phyloP scores from a whole-genome alignment of 345 rosid species.

The Linum usitatissimum region DNA sequence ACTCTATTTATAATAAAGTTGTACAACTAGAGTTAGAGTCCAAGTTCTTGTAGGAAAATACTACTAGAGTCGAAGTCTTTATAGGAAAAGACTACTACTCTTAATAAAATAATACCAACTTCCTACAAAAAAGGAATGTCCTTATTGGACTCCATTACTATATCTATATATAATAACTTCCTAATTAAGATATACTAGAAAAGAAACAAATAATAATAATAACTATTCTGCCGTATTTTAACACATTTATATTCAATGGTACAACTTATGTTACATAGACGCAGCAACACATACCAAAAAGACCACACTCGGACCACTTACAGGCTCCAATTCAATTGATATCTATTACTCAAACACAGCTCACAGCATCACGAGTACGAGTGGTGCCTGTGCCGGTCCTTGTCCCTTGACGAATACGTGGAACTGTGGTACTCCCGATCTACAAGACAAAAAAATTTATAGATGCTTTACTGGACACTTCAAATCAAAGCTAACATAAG shows the following conservation, averaged over 20 bases:
- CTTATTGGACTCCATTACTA: too few relatives aligned
- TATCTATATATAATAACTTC: too few relatives aligned
- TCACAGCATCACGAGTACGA: slow-evolving; percentile 14
- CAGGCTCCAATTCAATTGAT: neutral
- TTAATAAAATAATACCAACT: too few relatives aligned
- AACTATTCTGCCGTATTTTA: too few relatives aligned
- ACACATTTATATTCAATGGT: neutral
- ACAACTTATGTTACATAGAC: neutral
- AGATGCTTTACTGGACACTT: neutral
- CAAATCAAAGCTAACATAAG: neutral
- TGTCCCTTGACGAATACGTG: slow-evolving; percentile 53
- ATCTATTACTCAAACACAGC: neutral
- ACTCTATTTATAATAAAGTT: too few relatives aligned
- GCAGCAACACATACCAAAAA: neutral
- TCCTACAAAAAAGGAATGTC: too few relatives aligned
- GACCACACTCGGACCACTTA: neutral
- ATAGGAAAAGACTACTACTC: too few relatives aligned
- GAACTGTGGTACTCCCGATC: slow-evolving; percentile 50
- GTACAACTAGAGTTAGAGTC: too few relatives aligned
- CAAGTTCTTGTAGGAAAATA: too few relatives aligned
- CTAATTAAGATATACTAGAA: too few relatives aligned
- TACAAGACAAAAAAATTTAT: slow-evolving; percentile 13
- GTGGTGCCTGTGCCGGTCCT: slow-evolving; percentile 50
- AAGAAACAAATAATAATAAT: too few relatives aligned
- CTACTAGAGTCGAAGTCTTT: too few relatives aligned